Percentiles rank a stretch among this genome's conserved stretches.
phyloP scores from a whole-genome alignment of 164 flowering plant species.

The Cinnamomum chago region DNA sequence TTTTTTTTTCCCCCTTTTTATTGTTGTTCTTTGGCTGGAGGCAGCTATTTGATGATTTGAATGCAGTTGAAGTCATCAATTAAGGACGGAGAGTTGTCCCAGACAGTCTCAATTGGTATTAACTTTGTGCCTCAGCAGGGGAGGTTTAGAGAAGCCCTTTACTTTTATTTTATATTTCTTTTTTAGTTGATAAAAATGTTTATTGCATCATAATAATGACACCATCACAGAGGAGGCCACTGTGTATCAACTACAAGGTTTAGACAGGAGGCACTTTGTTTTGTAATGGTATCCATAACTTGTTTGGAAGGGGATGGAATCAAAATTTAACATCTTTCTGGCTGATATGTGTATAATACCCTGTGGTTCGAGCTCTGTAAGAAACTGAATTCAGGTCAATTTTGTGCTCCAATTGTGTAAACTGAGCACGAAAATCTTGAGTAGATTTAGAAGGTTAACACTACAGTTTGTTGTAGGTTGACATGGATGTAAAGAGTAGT shows the following conservation, averaged over 20 bases:
- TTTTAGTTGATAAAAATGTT: too few relatives aligned
- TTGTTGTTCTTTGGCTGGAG: slow-evolving; percentile 32
- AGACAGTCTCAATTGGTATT: slow-evolving; percentile 34
- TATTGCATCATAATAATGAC: too few relatives aligned
- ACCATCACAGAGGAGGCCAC: too few relatives aligned
- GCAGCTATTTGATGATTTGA: slow-evolving; percentile 51
- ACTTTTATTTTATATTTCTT: neutral
- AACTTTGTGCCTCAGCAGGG: slow-evolving; percentile 48
- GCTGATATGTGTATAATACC: slow-evolving; percentile 40
- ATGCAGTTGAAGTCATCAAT: slow-evolving; percentile 23
- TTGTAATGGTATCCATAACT: slow-evolving; percentile 4
- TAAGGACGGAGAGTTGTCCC: slow-evolving; percentile 25
- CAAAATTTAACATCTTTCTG: slow-evolving; percentile 29
- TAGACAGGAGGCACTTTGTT: too few relatives aligned
- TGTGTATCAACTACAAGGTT: too few relatives aligned
- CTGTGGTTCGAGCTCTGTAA: slow-evolving; percentile 45
- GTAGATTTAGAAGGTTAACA: slow-evolving; percentile 27
- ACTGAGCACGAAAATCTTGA: slow-evolving; percentile 24
- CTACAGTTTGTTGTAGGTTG: slow-evolving; percentile 21
- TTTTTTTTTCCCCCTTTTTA: slow-evolving; percentile 13
- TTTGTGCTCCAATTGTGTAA: slow-evolving; percentile 36
- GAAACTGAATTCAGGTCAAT: slow-evolving; percentile 29
- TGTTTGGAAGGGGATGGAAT: slow-evolving; percentile 40
- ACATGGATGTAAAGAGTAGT: slow-evolving; percentile 15
- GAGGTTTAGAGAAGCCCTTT: slow-evolving; percentile 36